Evolutionary conservation across 768 basidiomycete genomes (phyloP).

Genomic region (Nidula microcarpa): DNA sequence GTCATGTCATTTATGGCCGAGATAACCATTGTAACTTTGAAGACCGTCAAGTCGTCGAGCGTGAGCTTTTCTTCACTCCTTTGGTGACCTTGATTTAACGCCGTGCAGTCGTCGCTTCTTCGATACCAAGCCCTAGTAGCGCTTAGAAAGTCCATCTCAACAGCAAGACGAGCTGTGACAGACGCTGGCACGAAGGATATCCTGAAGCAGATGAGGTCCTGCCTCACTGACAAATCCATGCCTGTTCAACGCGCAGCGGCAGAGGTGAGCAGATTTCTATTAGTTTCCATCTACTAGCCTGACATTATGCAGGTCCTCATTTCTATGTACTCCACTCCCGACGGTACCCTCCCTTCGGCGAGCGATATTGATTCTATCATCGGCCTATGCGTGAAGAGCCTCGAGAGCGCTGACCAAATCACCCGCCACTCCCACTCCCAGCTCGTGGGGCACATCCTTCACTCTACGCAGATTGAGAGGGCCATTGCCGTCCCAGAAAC

Average conservation of each 20-base stretch:
- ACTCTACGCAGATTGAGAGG: slow-evolving; percentile 75
- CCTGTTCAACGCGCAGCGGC: slow-evolving; percentile 84
- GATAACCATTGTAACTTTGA: slow-evolving; percentile 62
- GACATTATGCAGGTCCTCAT: too few relatives aligned
- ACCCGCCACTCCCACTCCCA: slow-evolving; percentile 79
- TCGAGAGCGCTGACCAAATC: slow-evolving; percentile 81
- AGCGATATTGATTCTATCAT: slow-evolving; percentile 79
- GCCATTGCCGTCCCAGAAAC: slow-evolving; percentile 39
- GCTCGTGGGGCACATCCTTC: slow-evolving; percentile 80
- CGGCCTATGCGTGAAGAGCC: slow-evolving; percentile 58
- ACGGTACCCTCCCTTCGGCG: slow-evolving; percentile 51
- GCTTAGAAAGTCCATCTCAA: slow-evolving; percentile 74
- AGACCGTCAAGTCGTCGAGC: slow-evolving; percentile 66
- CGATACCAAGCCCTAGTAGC: slow-evolving; percentile 78
- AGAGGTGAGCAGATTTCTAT: too few relatives aligned
- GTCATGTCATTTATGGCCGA: slow-evolving; percentile 96
- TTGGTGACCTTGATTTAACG: neutral
- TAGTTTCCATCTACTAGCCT: too few relatives aligned
- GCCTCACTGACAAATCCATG: slow-evolving; percentile 77
- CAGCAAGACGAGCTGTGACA: slow-evolving; percentile 80
- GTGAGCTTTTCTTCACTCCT: slow-evolving; percentile 37
- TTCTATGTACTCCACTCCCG: slow-evolving; percentile 53
- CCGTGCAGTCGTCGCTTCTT: slow-evolving; percentile 66
- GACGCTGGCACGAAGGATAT: slow-evolving; percentile 80
- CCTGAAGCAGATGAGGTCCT: slow-evolving; percentile 74